Evolutionary conservation across 192 early-diverging fungal genomes (phyloP), one percentile per base, ranked within the genome.

Genomic region (Coemansia sp.): DNA sequence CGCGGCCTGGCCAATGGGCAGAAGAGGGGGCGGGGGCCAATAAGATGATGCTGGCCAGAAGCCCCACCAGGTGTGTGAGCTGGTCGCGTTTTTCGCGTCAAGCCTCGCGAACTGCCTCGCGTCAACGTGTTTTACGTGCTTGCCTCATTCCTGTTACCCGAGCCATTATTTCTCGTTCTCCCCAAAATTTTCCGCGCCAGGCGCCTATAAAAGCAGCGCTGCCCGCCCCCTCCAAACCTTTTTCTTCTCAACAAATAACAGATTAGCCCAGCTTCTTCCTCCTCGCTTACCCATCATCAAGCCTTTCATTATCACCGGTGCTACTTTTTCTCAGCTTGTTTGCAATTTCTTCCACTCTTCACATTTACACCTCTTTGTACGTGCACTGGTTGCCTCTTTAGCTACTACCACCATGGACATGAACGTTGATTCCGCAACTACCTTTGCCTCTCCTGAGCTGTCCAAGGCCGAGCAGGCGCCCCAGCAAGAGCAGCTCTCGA

Each of bases 391-490:
- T 52, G 13, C 25, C 26, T 31, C 12, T 45, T 3, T 23, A 56
- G 20, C 25, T 61, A 61, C n/a, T 8, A 64, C 37, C 64, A 65
- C 43, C 53, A 60, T 35, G 23, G 26, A 37, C 1, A 72, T 81
- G 72, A 69, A 75, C 63, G 60, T 74, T 43, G 73, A 72, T 36
- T 45, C 69, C 48, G 28, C n/a, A 9, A 45, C 62, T 47, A 52
- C 50, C 39, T 33, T 48, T 36, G 55, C 63, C 23, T 5, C 67
- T 55, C 3, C 64, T 23, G 47, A 36, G 3, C 65, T 59, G 37
- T 60, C 66, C 62, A 75, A 75, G 78, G 57, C 65, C 42, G 68
- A 70, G 65, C 71, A 77, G 53, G 67, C 66, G 2, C 68, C 67
- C 47, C 61, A 65, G 48, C 59, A 63, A 43, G 53, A 62, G 53